A percentile compares a stretch with the other conserved stretches of the same genome.
phyloP scores from a whole-genome alignment of 2,329 filamentous ascomycete species.

The Aureobasidium mangrovei region DNA sequence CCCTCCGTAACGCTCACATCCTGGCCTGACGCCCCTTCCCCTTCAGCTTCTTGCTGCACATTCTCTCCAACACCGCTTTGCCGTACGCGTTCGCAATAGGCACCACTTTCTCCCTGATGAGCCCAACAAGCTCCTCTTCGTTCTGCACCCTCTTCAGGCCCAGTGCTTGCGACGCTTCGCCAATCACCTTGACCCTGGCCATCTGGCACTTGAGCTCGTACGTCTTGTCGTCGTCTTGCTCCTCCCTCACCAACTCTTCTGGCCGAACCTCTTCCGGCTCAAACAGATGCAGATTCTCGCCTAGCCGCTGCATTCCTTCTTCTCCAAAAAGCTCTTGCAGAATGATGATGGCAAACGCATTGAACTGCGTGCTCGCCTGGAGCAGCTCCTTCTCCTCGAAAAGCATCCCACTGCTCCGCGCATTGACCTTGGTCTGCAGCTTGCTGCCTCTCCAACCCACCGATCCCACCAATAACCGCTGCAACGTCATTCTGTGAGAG shows the following conservation, averaged over 20 bases:
- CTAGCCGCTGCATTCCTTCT: background rate
- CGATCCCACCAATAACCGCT: background rate
- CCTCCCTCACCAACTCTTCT: background rate
- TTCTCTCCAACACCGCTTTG: background rate
- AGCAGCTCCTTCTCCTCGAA: constrained; percentile 5
- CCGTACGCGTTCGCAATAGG: background rate
- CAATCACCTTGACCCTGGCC: constrained; percentile 2
- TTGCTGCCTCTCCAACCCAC: background rate
- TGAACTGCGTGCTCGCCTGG: background rate
- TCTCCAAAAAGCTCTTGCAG: background rate
- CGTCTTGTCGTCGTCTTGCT: constrained; percentile 2
- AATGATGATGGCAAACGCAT: background rate
- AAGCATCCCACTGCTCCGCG: constrained; percentile 6
- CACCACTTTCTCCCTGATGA: background rate
- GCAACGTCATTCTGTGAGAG: background rate
- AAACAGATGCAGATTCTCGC: background rate
- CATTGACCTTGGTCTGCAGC: constrained; percentile 1
- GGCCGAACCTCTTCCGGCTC: constrained; percentile 1
- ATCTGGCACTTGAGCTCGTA: background rate
- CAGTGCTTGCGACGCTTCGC: background rate
- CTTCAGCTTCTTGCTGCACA: background rate
- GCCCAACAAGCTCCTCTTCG: background rate
- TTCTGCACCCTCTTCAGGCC: background rate
- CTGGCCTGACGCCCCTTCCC: background rate
- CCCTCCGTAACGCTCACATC: background rate